phyloP scores from a whole-genome alignment of 441 rosid genomes.

The Syzygium malaccense region DNA sequence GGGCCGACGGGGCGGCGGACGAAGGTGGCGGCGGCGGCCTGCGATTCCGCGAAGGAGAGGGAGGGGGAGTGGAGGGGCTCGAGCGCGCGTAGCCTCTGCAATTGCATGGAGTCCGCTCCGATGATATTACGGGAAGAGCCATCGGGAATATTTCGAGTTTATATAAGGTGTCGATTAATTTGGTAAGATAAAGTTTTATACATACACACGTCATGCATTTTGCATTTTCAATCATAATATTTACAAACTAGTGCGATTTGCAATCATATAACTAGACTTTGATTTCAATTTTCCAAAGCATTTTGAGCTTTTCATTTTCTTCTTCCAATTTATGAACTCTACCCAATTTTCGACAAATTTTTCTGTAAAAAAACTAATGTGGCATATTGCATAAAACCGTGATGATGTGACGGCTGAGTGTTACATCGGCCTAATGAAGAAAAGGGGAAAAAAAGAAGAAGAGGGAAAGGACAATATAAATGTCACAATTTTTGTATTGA shows the following conservation, averaged over 20 bases:
- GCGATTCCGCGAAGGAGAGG: not conserved
- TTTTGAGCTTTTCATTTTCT: not conserved
- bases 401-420: not conserved
- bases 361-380: not conserved
- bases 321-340: not conserved
- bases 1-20: not conserved
- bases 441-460: not conserved
- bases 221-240: not conserved
- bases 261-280: not conserved
- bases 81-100: not conserved
- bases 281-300: not conserved
- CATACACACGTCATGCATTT: not conserved
- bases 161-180: not conserved
- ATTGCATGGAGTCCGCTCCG: not conserved
- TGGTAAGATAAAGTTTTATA: not conserved
- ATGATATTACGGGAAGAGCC: not conserved
- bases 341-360: not conserved
- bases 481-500: no score
- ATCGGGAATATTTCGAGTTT: not conserved
- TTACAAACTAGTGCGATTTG: not conserved
- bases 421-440: not conserved
- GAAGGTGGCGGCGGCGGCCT: not conserved
- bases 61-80: not conserved
- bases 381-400: rapidly evolving
- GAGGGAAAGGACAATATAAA: no score